Conservation (phyloP, 2,329 filamentous ascomycete genomes). For the Monilinia vaccinii-corymbosi region DNA sequence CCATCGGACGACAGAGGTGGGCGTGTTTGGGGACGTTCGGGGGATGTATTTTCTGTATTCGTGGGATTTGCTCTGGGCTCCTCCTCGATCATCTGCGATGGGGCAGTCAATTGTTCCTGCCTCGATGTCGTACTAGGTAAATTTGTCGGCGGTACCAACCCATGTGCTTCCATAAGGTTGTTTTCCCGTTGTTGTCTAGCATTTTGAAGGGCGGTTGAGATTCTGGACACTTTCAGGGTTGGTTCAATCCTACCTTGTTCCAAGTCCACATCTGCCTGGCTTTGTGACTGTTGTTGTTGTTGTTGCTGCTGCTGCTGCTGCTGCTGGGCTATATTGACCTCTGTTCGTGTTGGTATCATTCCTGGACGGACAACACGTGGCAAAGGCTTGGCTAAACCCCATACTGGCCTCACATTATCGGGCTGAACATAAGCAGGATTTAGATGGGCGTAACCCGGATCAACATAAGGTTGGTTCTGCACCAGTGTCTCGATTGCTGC, state of each 20-base stretch:
- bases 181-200: slow-evolving; percentile 20
- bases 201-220: slow-evolving; percentile 19
- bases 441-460: slow-evolving; percentile 43
- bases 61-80: slow-evolving; percentile 1
- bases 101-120: slow-evolving; percentile 5
- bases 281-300: slow-evolving; percentile 23
- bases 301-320: slow-evolving; percentile 25
- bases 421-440: slow-evolving; percentile 47
- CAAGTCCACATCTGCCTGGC: slow-evolving; percentile 33
- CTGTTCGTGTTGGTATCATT: slow-evolving; percentile 39
- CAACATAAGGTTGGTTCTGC: slow-evolving; percentile 38
- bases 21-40: background rate
- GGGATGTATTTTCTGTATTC: background rate
- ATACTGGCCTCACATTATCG: slow-evolving; percentile 40
- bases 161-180: slow-evolving; percentile 9
- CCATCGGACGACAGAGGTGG: slow-evolving; percentile 3
- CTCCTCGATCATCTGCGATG: slow-evolving; percentile 13
- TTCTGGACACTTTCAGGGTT: slow-evolving; percentile 17
- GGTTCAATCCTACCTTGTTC: slow-evolving; percentile 35
- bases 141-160: slow-evolving; percentile 4
- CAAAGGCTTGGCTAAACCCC: slow-evolving; percentile 44
- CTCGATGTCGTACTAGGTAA: slow-evolving; percentile 1
- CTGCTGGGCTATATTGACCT: slow-evolving; percentile 30
- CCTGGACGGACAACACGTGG: slow-evolving; percentile 44
- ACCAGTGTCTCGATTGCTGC: slow-evolving; percentile 18